Base-by-base conservation (phyloP, 2,329 filamentous ascomycete genomes). In the Beauveria asiatica region DNA sequence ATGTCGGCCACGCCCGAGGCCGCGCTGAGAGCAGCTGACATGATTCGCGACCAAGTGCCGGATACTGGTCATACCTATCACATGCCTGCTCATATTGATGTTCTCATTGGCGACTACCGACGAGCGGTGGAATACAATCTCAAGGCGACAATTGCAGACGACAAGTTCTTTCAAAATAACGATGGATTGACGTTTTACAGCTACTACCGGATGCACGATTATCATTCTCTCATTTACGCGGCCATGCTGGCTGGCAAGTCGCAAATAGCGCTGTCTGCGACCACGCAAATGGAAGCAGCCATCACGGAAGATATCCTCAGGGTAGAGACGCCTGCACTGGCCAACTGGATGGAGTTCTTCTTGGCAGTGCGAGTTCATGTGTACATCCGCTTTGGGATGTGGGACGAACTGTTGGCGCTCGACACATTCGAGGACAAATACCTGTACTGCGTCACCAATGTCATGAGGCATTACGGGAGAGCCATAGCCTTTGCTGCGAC, bases 1-100 rank as follows among this genome's bases (percentile, higher is more conserved):
- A 88, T 88, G 85, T 88, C 85, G 0, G 72, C 75, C 0, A 77
- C 75, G 0, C 87, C 87, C 0, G 87, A 89, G 67, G 69, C 72
- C 3, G 87, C 84, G 0, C 68, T 89, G 1, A 71, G 79, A 0
- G 76, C 80, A 0, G 86, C 86, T 3, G 82, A 90, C 65, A 72
- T 76, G 19, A 76, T 90, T 8, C 82, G 86, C 39, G 76, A 76
- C n/a, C 0, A 37, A 37, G 33, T 37, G 33, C 86, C 86, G 0
- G 86, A 90, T 67, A 80, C 83, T 0, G 87, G 86, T 1, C 87
- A 90, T 69, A 73, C 89, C 1, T 76, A 83, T 13, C 87, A 90
- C 64, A 91, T 92, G 88, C 87, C 88, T 0, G 83, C 83, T 0
- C 88, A 92, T 69, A 76, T 91, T 27, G 87, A 91, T 67, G 80